Evolutionary conservation across 2,329 filamentous ascomycete genomes (phyloP), one percentile per base, ranked within the genome.

Genomic region (Bisporella sp.): DNA sequence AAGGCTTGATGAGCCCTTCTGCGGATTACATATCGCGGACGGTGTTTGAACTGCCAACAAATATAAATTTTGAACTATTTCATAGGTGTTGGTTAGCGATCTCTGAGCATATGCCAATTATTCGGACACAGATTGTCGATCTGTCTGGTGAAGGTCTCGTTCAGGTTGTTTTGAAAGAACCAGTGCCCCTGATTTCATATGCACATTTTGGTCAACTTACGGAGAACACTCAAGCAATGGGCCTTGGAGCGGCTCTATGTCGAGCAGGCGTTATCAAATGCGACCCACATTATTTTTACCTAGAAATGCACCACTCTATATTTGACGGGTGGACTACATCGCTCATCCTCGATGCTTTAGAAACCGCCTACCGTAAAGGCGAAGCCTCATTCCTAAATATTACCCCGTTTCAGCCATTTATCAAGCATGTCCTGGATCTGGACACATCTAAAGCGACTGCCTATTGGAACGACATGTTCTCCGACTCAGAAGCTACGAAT

Each of bases 1-100:
- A 3, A 21, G 21, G 21, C 21, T 21, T 21, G 21, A 21, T 21
- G 21, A 21, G 21, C 21, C 46, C 59, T 1, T 39, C 56, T 4
- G 67, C 62, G 4, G 55, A 59, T 1, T 73, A 72, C 46, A 58
- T 70, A 28, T 60, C 63, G 1, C 62, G 52, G 35, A 31, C 35
- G 11, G 41, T 50, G 3, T 43, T 51, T 21, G 33, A 40, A 30
- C 46, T 54, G 12, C 21, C 30, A 11, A 4, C n/a, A 3, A 5
- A 58, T 35, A 41, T 64, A 5, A 50, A 57, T 29, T 41, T 60
- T 8, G 41, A 54, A 2, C 45, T 42, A 3, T 59, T 64, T 33
- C 48, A 57, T 12, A 35, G 42, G 2, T 59, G 64, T 5, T 67
- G 63, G 61, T 55, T 60, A 21, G 29, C 39, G 1, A 52, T 62